Percentiles rank a stretch among this genome's conserved stretches.
Conservation (phyloP, 2,329 filamentous ascomycete species). For the Fusarium sterilihyphosum region DNA sequence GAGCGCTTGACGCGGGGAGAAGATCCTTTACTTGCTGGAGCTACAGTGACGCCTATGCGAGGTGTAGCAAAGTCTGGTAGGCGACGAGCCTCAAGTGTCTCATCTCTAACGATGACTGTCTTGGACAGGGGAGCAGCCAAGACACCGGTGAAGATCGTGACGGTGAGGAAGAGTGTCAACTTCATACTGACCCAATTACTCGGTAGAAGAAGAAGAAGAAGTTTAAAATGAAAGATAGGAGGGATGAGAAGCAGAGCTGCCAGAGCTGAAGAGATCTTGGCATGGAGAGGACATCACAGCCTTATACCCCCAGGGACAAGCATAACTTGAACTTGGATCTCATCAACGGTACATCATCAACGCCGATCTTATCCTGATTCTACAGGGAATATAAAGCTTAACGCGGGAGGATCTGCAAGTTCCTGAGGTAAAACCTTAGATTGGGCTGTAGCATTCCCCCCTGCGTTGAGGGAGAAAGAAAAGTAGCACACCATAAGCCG, state of each 20-base stretch:
- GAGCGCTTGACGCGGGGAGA: neutral
- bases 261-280: neutral
- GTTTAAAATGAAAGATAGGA: accelerated
- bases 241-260: neutral
- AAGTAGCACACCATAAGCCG: accelerated
- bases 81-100: neutral
- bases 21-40: accelerated
- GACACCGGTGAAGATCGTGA: neutral
- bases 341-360: neutral
- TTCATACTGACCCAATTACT: conserved; percentile 4
- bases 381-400: neutral
- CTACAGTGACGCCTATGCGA: neutral
- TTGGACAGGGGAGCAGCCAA: neutral
- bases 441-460: neutral
- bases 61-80: neutral
- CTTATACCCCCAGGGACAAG: neutral
- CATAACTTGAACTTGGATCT: neutral
- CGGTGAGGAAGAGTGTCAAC: neutral
- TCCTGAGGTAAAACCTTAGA: neutral
- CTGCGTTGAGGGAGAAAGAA: neutral
- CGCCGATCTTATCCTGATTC: neutral
- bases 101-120: neutral
- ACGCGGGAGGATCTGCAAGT: neutral
- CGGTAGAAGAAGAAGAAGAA: too few relatives aligned
- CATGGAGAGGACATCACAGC: neutral